phyloP scores from a whole-genome alignment of 352 stramenopile species.

The Pythium folliculosum region DNA sequence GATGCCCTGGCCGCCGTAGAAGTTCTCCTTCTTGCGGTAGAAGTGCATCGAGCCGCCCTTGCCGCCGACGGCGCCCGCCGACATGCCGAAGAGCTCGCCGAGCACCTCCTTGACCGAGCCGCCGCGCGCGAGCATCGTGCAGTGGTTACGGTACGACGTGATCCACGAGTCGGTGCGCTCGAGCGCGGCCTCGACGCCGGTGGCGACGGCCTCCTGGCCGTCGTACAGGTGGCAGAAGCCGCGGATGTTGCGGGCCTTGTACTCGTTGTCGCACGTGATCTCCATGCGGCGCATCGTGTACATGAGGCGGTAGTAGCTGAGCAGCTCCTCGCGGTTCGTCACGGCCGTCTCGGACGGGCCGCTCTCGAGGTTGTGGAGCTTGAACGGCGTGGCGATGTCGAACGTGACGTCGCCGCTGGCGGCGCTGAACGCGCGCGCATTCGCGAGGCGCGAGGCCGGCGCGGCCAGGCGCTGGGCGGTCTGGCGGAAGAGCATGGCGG shows the following conservation, averaged over 20 bases:
- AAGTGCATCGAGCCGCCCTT: constrained; percentile 99
- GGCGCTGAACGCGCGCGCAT: constrained; percentile 62
- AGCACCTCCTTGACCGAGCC: constrained; percentile 93
- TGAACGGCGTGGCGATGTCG: constrained; percentile 67
- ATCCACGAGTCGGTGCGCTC: constrained; percentile 97
- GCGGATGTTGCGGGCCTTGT: constrained; percentile 98
- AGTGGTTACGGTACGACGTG: constrained; percentile 99
- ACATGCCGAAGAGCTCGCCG: constrained; percentile 96
- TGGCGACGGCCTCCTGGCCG: constrained; percentile 98
- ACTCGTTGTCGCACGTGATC: constrained; percentile 99
- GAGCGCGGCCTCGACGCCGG: constrained; percentile 96
- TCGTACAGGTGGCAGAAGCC: constrained; percentile 99
- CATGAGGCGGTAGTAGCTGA: constrained; percentile 98
- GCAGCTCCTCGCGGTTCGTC: constrained; percentile 96
- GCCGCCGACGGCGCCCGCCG: constrained; percentile 87
- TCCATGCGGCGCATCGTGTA: constrained; percentile 99
- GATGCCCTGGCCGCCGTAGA: constrained; percentile 98
- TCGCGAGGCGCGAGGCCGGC: constrained; percentile 35
- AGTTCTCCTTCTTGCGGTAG: constrained; percentile 98
- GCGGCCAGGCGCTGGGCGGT: constrained; percentile 40
- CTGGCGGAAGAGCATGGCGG: constrained; percentile 64
- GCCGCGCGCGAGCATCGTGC: constrained; percentile 94
- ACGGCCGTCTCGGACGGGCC: constrained; percentile 61
- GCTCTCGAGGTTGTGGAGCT: constrained; percentile 80
- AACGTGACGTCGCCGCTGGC: constrained; percentile 67